Base-by-base conservation (phyloP, 495 filamentous ascomycete species). In the Umbilicaria muhlenbergii region DNA sequence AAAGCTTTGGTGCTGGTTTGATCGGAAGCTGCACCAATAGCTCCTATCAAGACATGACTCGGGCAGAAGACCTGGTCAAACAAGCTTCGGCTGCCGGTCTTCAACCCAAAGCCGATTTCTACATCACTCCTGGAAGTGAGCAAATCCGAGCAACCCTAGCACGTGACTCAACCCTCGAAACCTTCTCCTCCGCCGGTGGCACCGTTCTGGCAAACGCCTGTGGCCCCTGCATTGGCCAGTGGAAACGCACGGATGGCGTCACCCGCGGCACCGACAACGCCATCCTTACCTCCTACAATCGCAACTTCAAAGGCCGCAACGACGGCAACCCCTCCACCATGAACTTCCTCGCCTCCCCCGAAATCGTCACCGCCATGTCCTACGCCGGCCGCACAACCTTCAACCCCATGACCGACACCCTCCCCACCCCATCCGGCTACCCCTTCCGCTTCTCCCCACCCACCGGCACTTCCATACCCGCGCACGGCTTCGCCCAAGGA, bases 21-120 rank as follows among this genome's bases (percentile, higher is more conserved):
- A 98, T 98, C 54, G 91, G 91, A 36, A 93, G 86, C 66, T 98
- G 91, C 67, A 98, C 91, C 12, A 98, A 98, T 70, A 92, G 84
- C 61, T 96, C 91, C 3, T 98, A 94, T 60, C 77, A 94, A 64
- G 91, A 98, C 56, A 98, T 98, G 91, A 87, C 86, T 10, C 78
- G 91, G 39, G 81, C 86, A 13, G 91, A 95, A 67, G 68, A 86
- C 53, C 71, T 98, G 43, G 83, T 95, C 38, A 86, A 87, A 62
- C 87, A 92, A 59, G 91, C 91, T 12, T 68, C 75, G 39, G 77
- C 81, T 31, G 91, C 83, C 10, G 91, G 91, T 32, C 64, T 98
- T 24, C 82, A 84, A 65, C 88, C 89, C 14, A 84, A 82, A 54
- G 75, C 81, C 1, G 81, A 85, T 50, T 94, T 98, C 68, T 94